Conservation (phyloP, 306 rosid species). For the Medicago lupulina region DNA sequence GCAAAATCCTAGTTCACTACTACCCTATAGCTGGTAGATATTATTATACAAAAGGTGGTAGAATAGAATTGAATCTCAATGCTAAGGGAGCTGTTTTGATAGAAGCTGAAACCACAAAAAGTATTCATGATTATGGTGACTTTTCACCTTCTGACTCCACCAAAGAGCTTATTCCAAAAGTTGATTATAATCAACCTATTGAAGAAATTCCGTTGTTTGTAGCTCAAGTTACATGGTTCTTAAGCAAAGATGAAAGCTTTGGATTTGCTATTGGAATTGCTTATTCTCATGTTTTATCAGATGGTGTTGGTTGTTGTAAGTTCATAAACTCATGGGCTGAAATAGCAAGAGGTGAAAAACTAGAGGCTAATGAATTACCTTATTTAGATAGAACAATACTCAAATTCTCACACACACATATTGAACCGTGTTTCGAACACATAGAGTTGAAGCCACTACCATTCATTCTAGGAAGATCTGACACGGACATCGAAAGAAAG, state of each 20-base stretch:
- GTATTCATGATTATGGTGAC: constrained; percentile 29
- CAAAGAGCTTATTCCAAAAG: constrained; percentile 29
- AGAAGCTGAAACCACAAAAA: constrained; percentile 9
- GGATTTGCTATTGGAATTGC: constrained; percentile 15
- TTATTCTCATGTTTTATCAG: neutral
- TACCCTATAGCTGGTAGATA: constrained; percentile 44
- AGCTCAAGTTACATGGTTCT: constrained; percentile 26
- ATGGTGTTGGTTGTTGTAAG: neutral
- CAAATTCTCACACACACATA: neutral
- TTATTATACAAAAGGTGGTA: neutral
- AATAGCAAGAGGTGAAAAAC: neutral
- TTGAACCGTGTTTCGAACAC: constrained; percentile 1
- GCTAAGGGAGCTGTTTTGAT: constrained; percentile 6
- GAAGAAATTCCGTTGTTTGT: constrained; percentile 5
- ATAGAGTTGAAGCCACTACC: constrained; percentile 15
- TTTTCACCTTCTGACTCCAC: constrained; percentile 5
- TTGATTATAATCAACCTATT: constrained; percentile 23
- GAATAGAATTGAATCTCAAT: constrained; percentile 9
- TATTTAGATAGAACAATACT: constrained; percentile 22
- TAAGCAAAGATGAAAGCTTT: neutral
- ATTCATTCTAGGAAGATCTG: constrained; percentile 8
- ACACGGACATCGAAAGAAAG: neutral
- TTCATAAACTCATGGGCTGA: neutral
- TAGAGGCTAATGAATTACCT: neutral
- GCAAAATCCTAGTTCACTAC: constrained; percentile 32